These are phyloP conservation scores for Rheum nobile DNA, from an alignment of 148 eudicot genomes.

Conservation along the genomic window DNA sequence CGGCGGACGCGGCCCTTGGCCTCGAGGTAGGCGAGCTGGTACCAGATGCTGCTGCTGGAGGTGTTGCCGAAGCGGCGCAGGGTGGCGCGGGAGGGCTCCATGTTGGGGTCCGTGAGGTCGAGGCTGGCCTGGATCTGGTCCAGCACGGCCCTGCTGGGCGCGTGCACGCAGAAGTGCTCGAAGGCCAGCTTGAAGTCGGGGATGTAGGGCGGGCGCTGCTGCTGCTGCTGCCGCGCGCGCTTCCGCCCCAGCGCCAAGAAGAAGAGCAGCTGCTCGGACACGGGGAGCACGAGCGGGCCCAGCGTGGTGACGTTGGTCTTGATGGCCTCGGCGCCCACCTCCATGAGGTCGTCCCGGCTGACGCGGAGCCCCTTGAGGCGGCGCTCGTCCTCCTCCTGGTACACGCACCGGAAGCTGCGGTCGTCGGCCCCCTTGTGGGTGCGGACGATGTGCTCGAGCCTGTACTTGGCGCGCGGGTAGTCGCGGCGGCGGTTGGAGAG, in stretches of 20 bases:
- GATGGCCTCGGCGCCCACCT: constrained; percentile 80
- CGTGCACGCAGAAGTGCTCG: constrained; percentile 89
- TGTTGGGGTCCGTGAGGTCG: constrained; percentile 64
- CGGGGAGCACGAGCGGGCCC: constrained; percentile 84
- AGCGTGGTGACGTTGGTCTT: constrained; percentile 96
- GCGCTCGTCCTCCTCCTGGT: constrained; percentile 80
- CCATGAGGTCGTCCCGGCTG: constrained; percentile 72
- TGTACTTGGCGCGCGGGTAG: constrained; percentile 65
- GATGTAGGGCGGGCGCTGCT: constrained; percentile 49
- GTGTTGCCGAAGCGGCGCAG: constrained; percentile 80
- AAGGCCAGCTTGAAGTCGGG: constrained; percentile 94
- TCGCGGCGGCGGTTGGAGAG: constrained; percentile 85
- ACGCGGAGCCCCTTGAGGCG: constrained; percentile 58
- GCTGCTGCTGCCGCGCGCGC: no score
- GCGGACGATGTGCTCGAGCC: constrained; percentile 86
- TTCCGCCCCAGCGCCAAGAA: constrained; percentile 50
- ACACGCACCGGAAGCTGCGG: constrained; percentile 74
- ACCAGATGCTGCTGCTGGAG: constrained; percentile 95
- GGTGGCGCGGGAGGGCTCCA: constrained; percentile 71
- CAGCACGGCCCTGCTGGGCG: constrained; percentile 66
- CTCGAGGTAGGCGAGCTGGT: constrained; percentile 74
- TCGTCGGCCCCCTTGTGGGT: constrained; percentile 94
- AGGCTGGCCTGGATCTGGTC: constrained; percentile 79
- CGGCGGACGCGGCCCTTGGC: constrained; percentile 54
- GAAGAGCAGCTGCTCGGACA: constrained; percentile 86